Evolutionary conservation across 75 land plant genomes (phyloP), one percentile per base, ranked within the genome.

Genomic region (Selaginella tamariscina): DNA sequence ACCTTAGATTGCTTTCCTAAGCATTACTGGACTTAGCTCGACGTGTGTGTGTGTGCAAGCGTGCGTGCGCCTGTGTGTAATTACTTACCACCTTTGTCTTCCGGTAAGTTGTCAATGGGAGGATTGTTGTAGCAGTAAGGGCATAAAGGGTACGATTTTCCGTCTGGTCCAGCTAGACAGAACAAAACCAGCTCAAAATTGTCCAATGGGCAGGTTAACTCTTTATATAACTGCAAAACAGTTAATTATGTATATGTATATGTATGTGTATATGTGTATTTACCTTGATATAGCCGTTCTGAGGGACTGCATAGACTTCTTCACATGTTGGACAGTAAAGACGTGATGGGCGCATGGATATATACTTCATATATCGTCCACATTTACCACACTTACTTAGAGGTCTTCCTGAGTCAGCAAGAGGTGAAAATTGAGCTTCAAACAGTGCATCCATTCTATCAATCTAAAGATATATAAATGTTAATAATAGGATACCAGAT

Each of bases 361-460:
- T 89, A 69, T 80, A 93, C 68, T 89, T 93, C 98, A 93, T 89
- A 65, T 93, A 93, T 13, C 96, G 82, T 27, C 67, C 69, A 39
- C 98, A 93, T 75, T 93, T 89, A 32, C 98, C 98, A 83, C 98
- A 93, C 75, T 89, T 93, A 75, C 98, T 86, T 2, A 93, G 71
- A n/a, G 78, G 64, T 33, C 84, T 81, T 13, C 98, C 98, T 8
- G 98, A 84, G 32, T 86, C 96, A 24, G 98, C 89, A 30, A 93
- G 73, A 8, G 88, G 88, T 23, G 98, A 93, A 68, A 93, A 93
- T 59, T 93, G 98, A 55, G 98, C 98, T 80, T 93, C 96, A 80
- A 93, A 93, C 9, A 93, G 68, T 29, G 82, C 78, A 83, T 93
- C 96, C 98, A 93, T 93, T 49, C 76, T 74, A 49, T 86, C 98